These are phyloP conservation scores for Boeremia exigua DNA, from an alignment of 2,329 filamentous ascomycete genomes.

Conservation along the genomic window DNA sequence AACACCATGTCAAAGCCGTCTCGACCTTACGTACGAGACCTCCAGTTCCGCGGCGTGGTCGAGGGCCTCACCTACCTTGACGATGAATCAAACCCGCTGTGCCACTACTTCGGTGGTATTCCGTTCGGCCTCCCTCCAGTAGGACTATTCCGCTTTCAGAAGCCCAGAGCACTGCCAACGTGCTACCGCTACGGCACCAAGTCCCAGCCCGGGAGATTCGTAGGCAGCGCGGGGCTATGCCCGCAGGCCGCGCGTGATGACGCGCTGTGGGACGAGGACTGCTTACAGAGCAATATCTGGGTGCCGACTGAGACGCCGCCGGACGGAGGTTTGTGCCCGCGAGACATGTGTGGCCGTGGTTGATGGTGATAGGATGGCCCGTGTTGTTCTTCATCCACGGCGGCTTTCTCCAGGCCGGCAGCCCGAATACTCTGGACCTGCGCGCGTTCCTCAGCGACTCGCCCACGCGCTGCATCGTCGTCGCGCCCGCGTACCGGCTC, in stretches of 20 bases:
- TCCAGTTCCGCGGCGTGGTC: slow-evolving; percentile 56
- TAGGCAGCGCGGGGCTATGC: slow-evolving; percentile 52
- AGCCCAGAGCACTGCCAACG: slow-evolving; percentile 54
- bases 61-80: slow-evolving; percentile 56
- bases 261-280: slow-evolving; percentile 58
- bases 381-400: slow-evolving; percentile 65
- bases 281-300: slow-evolving; percentile 63
- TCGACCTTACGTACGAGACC: slow-evolving; percentile 43
- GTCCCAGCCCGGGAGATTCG: slow-evolving; percentile 55
- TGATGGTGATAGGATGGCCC: slow-evolving; percentile 56
- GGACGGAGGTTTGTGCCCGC: slow-evolving; percentile 34
- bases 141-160: slow-evolving; percentile 57
- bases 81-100: slow-evolving; percentile 43
- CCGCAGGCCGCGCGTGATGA: slow-evolving; percentile 55
- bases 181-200: slow-evolving; percentile 60
- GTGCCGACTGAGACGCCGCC: slow-evolving; percentile 57
- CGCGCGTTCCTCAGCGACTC: slow-evolving; percentile 58
- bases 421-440: slow-evolving; percentile 55
- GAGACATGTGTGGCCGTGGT: no score
- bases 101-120: slow-evolving; percentile 62
- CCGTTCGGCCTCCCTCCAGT: slow-evolving; percentile 62
- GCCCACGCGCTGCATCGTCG: slow-evolving; percentile 54
- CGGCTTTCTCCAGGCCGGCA: slow-evolving; percentile 64
- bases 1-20: slow-evolving; percentile 28
- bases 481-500: slow-evolving; percentile 63